Evolutionary conservation across 768 basidiomycete genomes (phyloP), one percentile per base, ranked within the genome.

Genomic region (Auricularia cornea): DNA sequence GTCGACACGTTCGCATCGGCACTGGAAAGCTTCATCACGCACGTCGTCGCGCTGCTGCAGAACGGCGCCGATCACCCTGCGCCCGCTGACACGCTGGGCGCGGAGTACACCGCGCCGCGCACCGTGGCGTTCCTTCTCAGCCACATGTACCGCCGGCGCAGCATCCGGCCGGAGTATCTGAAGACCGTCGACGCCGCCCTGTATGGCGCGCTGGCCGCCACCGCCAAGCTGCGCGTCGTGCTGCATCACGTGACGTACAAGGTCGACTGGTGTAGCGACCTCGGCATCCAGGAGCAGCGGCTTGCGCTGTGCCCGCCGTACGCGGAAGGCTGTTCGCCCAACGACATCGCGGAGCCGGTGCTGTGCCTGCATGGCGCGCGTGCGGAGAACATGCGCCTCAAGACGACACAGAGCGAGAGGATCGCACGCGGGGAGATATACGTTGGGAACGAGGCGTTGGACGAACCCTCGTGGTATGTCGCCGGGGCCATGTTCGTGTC

Each of bases 401-500:
- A 12, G 20, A 28, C 60, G 4, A 28, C 59, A 26, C 33, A 60
- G 16, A 68, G 70, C 35, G 35, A 38, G 16, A 14, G 10, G 10
- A 38, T 38, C 35, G 35, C 35, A 14, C 8, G 35, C 57, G 63
- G 62, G 6, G 63, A 57, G 23, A 60, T 68, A 23, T 66, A 69
- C 56, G 63, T 60, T 2, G 72, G 73, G 3, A 74, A 71, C 60
- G 72, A 74, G 62, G 60, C 70, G 11, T 61, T 64, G 56, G 20
- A 18, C 6, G 23, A 18, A 6, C 5, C 11, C 20, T 48, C 16
- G 5, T 20, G 44, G 20, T 48, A 48, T 23, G 16, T 48, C 20
- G 44, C 44, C 5, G 44, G 44, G 6, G 44, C 44, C 44, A 48
- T 48, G 44, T 48, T 48, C 44, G 20, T 48, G 6, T 48, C 20